A percentile compares a stretch with the other conserved stretches of the same genome.
Evolutionary conservation across 2,329 filamentous ascomycete genomes (phyloP).

Genomic region (Penicillium sp.): DNA sequence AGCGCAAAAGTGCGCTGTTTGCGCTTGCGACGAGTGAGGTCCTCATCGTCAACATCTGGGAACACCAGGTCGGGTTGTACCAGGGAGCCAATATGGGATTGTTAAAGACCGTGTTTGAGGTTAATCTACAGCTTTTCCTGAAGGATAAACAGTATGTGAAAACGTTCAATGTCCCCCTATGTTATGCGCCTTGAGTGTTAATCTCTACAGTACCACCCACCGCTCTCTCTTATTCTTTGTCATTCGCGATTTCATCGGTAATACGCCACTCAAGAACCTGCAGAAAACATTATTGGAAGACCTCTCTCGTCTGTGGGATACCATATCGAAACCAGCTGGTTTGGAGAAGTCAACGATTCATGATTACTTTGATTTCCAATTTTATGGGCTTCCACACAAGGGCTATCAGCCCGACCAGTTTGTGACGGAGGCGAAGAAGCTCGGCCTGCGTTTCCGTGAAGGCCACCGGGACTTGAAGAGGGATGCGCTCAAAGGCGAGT

Average conservation of each 20-base stretch:
- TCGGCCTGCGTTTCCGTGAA: slow-evolving; percentile 78
- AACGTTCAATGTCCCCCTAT: neutral
- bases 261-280: slow-evolving; percentile 84
- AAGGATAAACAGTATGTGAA: slow-evolving; percentile 88
- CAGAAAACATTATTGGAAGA: slow-evolving; percentile 89
- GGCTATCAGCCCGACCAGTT: slow-evolving; percentile 94
- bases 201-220: slow-evolving; percentile 66
- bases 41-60: slow-evolving; percentile 98
- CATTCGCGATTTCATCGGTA: slow-evolving; percentile 93
- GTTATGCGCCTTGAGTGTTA: slow-evolving; percentile 9
- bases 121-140: slow-evolving; percentile 93
- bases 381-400: slow-evolving; percentile 93
- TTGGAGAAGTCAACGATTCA: slow-evolving; percentile 86
- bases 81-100: slow-evolving; percentile 99
- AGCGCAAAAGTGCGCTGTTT: slow-evolving; percentile 96
- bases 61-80: slow-evolving; percentile 96
- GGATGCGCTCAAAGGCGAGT: slow-evolving; percentile 61
- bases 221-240: slow-evolving; percentile 97
- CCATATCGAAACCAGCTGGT: slow-evolving; percentile 85
- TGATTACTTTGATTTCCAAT: slow-evolving; percentile 98
- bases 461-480: slow-evolving; percentile 71
- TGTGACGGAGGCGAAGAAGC: slow-evolving; percentile 70
- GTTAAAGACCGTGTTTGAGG: slow-evolving; percentile 97
- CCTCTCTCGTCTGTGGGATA: slow-evolving; percentile 85
- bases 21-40: slow-evolving; percentile 97